Conservation (phyloP, 2,329 filamentous ascomycete species). For the Furcasterigmium sp. region DNA sequence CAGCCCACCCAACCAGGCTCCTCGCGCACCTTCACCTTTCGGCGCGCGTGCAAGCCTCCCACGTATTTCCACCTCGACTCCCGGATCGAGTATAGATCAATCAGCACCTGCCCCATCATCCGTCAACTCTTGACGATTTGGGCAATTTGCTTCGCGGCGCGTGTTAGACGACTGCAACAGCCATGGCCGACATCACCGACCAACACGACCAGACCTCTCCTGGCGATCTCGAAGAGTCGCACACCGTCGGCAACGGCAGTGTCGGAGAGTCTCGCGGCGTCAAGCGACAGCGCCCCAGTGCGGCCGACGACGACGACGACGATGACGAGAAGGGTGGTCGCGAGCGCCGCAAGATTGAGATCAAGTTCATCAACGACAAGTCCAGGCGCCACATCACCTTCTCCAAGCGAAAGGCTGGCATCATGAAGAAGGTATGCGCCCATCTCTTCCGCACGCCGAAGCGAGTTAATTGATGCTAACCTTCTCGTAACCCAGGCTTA, state of each 20-base stretch:
- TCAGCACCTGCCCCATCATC: slow-evolving; percentile 62
- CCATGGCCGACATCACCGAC: slow-evolving; percentile 76
- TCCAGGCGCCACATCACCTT: slow-evolving; percentile 99
- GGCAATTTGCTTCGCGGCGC: slow-evolving; percentile 46
- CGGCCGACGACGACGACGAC: slow-evolving; percentile 90
- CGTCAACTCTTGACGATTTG: slow-evolving; percentile 55
- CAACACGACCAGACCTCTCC: slow-evolving; percentile 73
- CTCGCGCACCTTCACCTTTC: slow-evolving; percentile 9
- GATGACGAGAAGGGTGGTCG: slow-evolving; percentile 97
- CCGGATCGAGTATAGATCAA: slow-evolving; percentile 63
- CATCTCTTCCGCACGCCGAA: background rate
- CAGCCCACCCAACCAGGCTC: slow-evolving; percentile 45
- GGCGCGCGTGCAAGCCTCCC: slow-evolving; percentile 28
- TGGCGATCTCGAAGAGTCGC: slow-evolving; percentile 67
- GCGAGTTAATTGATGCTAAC: slow-evolving; percentile 12
- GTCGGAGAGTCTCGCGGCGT: slow-evolving; percentile 70
- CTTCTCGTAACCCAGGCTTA: slow-evolving; percentile 63
- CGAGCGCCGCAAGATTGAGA: slow-evolving; percentile 99
- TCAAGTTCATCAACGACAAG: slow-evolving; percentile 99
- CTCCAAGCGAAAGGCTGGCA: slow-evolving; percentile 98
- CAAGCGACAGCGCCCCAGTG: slow-evolving; percentile 81
- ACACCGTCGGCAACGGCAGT: slow-evolving; percentile 59
- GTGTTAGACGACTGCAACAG: slow-evolving; percentile 10
- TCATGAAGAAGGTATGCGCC: slow-evolving; percentile 92
- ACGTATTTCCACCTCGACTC: slow-evolving; percentile 47